A percentile compares a stretch with the other conserved stretches of the same genome.
These are phyloP conservation scores for Borovskyia barvae DNA, from an alignment of 208 protist species.

Conservation along the genomic window DNA sequence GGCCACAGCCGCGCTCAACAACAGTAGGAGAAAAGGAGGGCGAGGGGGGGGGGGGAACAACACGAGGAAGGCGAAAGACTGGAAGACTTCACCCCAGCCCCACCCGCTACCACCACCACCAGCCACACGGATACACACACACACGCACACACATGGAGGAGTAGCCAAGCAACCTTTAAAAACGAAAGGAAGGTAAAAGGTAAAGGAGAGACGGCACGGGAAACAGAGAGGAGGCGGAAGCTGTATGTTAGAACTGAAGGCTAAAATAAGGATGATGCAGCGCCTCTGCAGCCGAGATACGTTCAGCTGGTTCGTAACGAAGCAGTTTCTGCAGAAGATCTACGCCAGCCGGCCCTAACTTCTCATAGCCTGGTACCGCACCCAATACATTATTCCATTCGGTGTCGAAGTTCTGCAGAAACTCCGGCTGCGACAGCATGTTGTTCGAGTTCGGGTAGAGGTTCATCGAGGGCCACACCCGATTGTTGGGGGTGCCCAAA, in stretches of 20 bases:
- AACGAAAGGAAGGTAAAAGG: slow-evolving; percentile 12
- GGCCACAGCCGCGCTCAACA: too few relatives aligned
- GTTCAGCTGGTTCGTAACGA: slow-evolving; percentile 68
- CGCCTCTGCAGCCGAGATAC: slow-evolving; percentile 76
- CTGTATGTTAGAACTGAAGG: slow-evolving; percentile 43
- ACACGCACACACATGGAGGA: background rate
- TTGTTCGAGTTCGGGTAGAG: slow-evolving; percentile 77
- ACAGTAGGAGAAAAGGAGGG: background rate
- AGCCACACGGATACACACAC: background rate
- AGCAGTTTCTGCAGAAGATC: slow-evolving; percentile 71
- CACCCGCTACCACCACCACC: too few relatives aligned
- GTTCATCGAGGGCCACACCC: slow-evolving; percentile 91
- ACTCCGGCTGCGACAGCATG: slow-evolving; percentile 74
- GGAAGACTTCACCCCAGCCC: too few relatives aligned
- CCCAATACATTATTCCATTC: slow-evolving; percentile 52
- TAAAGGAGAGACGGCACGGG: background rate
- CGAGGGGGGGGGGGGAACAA: background rate
- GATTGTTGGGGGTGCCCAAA: slow-evolving; percentile 92
- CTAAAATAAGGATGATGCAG: slow-evolving; percentile 86
- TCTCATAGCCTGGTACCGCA: slow-evolving; percentile 42
- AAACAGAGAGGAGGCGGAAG: background rate
- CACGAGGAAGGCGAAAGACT: too few relatives aligned
- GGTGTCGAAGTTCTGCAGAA: slow-evolving; percentile 53
- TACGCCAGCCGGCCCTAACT: slow-evolving; percentile 59
- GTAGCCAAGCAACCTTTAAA: background rate